These are phyloP conservation scores for Stagonosporopsis cucurbitacearum DNA, from an alignment of 2,329 filamentous ascomycete species.

Conservation along the genomic window DNA sequence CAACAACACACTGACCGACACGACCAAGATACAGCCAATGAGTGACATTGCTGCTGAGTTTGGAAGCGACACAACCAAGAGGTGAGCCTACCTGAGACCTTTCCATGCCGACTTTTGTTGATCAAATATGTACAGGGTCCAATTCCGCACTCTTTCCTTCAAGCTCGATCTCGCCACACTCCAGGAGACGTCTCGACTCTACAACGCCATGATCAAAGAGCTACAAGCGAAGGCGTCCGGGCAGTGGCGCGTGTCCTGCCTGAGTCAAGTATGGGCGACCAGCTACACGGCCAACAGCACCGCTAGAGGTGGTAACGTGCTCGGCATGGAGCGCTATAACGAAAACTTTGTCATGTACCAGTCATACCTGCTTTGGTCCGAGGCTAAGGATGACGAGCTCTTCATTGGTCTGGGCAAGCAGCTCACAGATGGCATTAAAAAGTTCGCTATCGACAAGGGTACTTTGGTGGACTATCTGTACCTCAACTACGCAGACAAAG, in stretches of 20 bases:
- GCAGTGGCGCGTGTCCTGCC: constrained; percentile 20
- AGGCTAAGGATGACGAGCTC: constrained; percentile 16
- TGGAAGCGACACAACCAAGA: constrained; percentile 16
- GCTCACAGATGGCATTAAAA: constrained; percentile 17
- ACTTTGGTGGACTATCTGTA: constrained; percentile 25
- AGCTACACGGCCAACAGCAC: constrained; percentile 20
- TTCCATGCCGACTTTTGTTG: neutral
- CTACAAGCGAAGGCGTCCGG: constrained; percentile 40
- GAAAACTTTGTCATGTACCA: constrained; percentile 26
- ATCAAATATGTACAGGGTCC: constrained; percentile 9
- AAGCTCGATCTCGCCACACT: constrained; percentile 29
- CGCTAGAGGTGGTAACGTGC: constrained; percentile 49
- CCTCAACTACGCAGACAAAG: constrained; percentile 36
- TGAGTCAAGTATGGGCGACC: constrained; percentile 19
- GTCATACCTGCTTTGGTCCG: constrained; percentile 22
- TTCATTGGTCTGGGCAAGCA: constrained; percentile 12
- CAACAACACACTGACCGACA: constrained; percentile 21
- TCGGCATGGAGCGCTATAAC: constrained; percentile 37
- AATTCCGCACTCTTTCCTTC: constrained; percentile 31
- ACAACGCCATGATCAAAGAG: constrained; percentile 27
- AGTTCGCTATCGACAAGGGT: constrained; percentile 1
- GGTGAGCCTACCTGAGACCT: neutral
- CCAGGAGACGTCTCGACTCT: constrained; percentile 32
- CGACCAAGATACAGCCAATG: constrained; percentile 27
- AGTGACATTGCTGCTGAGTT: constrained; percentile 22